These are phyloP conservation scores for Fremontodendron californicum DNA, from an alignment of 345 rosid genomes.

Conservation along the genomic window DNA sequence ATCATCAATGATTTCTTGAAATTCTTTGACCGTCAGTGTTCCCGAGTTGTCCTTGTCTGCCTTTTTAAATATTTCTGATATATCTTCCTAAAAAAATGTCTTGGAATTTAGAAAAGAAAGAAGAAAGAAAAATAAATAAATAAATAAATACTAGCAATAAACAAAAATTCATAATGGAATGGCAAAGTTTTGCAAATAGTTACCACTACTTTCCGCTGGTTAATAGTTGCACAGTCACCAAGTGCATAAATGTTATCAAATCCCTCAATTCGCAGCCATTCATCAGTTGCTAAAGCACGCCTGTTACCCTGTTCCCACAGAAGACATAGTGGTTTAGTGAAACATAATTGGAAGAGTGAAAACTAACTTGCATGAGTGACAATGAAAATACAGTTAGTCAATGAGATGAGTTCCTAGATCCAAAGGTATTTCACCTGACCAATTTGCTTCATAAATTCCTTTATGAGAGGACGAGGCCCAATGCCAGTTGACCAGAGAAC, in stretches of 20 bases:
- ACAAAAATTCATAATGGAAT: neutral
- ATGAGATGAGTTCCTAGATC: neutral
- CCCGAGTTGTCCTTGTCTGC: constrained; percentile 94
- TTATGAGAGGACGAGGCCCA: constrained; percentile 77
- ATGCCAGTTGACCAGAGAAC: constrained; percentile 99
- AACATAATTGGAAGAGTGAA: neutral
- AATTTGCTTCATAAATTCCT: constrained; percentile 86
- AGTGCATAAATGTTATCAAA: constrained; percentile 69
- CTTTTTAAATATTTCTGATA: constrained; percentile 69
- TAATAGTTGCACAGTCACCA: constrained; percentile 97
- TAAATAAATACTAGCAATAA: neutral
- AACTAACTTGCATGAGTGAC: neutral
- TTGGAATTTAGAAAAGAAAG: neutral
- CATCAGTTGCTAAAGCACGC: constrained; percentile 94
- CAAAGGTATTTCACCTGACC: constrained; percentile 62
- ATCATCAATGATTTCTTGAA: constrained; percentile 70
- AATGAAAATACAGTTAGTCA: neutral
- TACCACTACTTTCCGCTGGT: constrained; percentile 81
- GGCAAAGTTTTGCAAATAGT: neutral
- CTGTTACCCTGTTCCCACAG: constrained; percentile 52
- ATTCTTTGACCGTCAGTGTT: constrained; percentile 72
- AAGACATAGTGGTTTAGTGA: neutral
- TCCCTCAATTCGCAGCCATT: constrained; percentile 93
- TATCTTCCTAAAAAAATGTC: constrained; percentile 65
- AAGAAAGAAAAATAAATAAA: neutral